A percentile compares a stretch with the other conserved stretches of the same genome.
Evolutionary conservation across 1,139 yeast genomes (phyloP).

Genomic region (Blastobotrys persicus): DNA sequence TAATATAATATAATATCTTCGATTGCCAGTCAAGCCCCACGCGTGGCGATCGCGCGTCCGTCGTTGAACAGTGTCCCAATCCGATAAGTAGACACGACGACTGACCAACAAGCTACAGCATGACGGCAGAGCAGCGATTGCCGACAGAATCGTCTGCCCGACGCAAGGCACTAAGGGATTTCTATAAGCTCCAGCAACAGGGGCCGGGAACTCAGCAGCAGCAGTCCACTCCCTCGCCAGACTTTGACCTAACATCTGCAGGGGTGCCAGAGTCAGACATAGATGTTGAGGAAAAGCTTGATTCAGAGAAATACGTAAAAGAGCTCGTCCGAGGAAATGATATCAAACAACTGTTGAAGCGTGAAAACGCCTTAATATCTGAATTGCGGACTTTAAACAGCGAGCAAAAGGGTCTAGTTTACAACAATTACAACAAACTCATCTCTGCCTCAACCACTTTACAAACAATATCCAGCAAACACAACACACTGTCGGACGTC

Average conservation of each 20-base stretch:
- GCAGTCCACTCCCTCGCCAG: constrained; percentile 2
- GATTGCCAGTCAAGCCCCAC: no score
- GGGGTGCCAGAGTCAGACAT: constrained; percentile 15
- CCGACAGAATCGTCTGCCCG: constrained; percentile 26
- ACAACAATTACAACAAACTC: constrained; percentile 43
- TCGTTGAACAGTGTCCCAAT: no score
- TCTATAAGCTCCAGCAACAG: constrained; percentile 37
- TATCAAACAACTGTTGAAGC: constrained; percentile 31
- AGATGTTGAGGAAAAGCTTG: constrained; percentile 18
- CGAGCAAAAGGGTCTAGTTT: constrained; percentile 45
- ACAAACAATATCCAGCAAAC: constrained; percentile 25
- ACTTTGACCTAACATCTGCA: constrained; percentile 12
- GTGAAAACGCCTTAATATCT: constrained; percentile 35
- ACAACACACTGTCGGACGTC: constrained; percentile 17
- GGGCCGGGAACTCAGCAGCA: constrained; percentile 10
- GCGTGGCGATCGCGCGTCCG: no score
- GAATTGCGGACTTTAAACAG: constrained; percentile 41
- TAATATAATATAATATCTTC: no score
- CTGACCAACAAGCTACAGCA: neutral
- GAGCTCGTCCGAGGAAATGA: constrained; percentile 28
- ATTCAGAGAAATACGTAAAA: constrained; percentile 30
- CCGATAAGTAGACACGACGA: neutral
- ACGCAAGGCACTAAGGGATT: constrained; percentile 41
- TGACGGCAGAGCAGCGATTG: neutral
- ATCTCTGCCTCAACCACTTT: constrained; percentile 42